A percentile compares a stretch with the other conserved stretches of the same genome.
phyloP scores from a whole-genome alignment of 108 stramenopile genomes.

The Skeletonema menzelii region DNA sequence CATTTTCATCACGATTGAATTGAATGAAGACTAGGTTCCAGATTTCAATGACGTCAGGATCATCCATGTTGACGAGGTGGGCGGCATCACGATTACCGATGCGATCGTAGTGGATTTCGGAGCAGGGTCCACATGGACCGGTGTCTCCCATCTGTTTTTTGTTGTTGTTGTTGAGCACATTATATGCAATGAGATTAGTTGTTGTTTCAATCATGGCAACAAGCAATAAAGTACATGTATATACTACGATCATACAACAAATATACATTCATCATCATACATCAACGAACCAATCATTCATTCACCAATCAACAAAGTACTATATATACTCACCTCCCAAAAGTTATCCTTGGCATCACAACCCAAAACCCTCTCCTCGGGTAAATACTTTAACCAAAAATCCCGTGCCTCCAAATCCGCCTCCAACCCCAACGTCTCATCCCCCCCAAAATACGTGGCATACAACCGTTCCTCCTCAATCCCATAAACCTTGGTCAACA shows the following conservation, averaged over 20 bases:
- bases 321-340: slow-evolving; percentile 96
- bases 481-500: slow-evolving; percentile 89
- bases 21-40: slow-evolving; percentile 99
- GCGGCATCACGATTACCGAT: slow-evolving; percentile 92
- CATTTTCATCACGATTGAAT: slow-evolving; percentile 87
- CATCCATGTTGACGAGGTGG: slow-evolving; percentile 94
- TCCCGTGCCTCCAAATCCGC: slow-evolving; percentile 87
- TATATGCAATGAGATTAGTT: too few species aligned
- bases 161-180: slow-evolving; percentile 3
- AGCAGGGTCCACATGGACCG: slow-evolving; percentile 97
- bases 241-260: too few species aligned
- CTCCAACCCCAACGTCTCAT: slow-evolving; percentile 77
- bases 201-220: too few species aligned
- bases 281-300: neutral
- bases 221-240: too few species aligned
- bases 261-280: too few species aligned
- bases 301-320: neutral
- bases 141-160: slow-evolving; percentile 93
- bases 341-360: slow-evolving; percentile 95
- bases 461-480: slow-evolving; percentile 87
- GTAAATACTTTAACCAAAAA: slow-evolving; percentile 78
- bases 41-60: slow-evolving; percentile 94
- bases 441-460: slow-evolving; percentile 98
- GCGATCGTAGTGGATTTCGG: slow-evolving; percentile 97
- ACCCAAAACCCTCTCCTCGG: slow-evolving; percentile 80